These are phyloP conservation scores for Penicillium argentinense DNA, from an alignment of 495 filamentous ascomycete genomes.

Conservation along the genomic window DNA sequence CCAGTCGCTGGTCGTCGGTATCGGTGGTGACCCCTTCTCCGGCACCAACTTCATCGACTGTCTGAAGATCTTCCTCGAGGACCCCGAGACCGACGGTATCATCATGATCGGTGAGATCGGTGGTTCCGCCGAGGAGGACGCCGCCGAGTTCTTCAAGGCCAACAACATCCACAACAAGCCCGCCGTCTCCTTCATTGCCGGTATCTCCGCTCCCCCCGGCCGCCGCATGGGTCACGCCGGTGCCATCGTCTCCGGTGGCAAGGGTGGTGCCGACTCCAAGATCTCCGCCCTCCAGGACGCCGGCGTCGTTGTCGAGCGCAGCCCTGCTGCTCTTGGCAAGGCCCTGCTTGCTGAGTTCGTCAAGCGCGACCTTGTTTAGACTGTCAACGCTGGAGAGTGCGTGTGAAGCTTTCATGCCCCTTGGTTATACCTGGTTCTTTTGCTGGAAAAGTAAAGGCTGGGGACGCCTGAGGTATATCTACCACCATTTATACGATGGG, in stretches of 20 bases:
- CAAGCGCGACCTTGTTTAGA: conserved; percentile 88
- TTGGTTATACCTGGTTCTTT: conserved; percentile 17
- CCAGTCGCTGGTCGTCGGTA: conserved; percentile 96
- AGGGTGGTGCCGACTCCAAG: conserved; percentile 97
- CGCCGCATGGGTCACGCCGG: conserved; percentile 98
- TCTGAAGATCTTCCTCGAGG: conserved; percentile 92
- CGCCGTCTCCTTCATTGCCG: conserved; percentile 96
- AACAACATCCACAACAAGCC: conserved; percentile 94
- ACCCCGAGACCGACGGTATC: conserved; percentile 96
- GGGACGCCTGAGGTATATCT: conserved; percentile 24
- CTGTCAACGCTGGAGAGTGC: conserved; percentile 8
- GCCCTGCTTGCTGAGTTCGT: conserved; percentile 92
- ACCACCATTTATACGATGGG: conserved; percentile 21
- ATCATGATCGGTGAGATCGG: conserved; percentile 99
- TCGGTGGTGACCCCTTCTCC: conserved; percentile 97
- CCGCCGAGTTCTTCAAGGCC: conserved; percentile 89
- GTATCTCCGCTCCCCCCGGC: conserved; percentile 94
- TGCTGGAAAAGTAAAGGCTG: conserved; percentile 11
- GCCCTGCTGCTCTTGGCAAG: conserved; percentile 88
- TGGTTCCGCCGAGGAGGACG: conserved; percentile 95
- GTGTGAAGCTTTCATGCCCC: conserved; percentile 17
- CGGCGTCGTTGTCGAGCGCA: conserved; percentile 94
- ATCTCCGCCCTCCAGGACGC: conserved; percentile 90
- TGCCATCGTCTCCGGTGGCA: conserved; percentile 95
- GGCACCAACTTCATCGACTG: conserved; percentile 99